A percentile compares a stretch with the other conserved stretches of the same genome.
Conservation (phyloP, 1,139 yeast genomes). For the Spathaspora sp. region DNA sequence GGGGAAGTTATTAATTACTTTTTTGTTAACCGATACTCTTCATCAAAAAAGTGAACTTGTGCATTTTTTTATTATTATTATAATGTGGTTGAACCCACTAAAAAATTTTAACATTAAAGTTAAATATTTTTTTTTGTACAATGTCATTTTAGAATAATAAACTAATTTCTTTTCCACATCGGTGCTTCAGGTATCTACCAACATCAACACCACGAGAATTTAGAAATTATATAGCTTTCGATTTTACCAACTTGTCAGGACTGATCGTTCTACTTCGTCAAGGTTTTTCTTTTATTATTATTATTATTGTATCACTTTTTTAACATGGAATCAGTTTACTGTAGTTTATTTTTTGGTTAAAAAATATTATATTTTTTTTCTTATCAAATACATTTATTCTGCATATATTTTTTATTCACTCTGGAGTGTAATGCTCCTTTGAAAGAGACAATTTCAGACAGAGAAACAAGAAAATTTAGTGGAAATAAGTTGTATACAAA, state of each 20-base stretch:
- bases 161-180: neutral
- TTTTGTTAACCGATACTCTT: neutral
- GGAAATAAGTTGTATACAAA: neutral
- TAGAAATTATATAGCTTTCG: neutral
- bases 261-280: neutral
- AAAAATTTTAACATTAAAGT: slow-evolving; percentile 1
- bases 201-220: neutral
- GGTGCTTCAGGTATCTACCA: neutral
- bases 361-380: slow-evolving; percentile 1
- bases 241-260: neutral
- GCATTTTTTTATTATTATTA: neutral
- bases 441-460: neutral
- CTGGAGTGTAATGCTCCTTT: neutral
- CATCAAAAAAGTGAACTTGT: neutral
- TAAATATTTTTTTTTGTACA: neutral
- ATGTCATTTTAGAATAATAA: neutral
- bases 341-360: neutral
- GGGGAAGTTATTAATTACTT: neutral
- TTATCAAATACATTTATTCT: neutral
- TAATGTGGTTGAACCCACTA: neutral
- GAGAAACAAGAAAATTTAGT: neutral
- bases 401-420: neutral
- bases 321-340: neutral
- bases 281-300: no score
- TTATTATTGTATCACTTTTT: neutral